Conservation (phyloP, 306 rosid genomes). For the Inga laurina region DNA sequence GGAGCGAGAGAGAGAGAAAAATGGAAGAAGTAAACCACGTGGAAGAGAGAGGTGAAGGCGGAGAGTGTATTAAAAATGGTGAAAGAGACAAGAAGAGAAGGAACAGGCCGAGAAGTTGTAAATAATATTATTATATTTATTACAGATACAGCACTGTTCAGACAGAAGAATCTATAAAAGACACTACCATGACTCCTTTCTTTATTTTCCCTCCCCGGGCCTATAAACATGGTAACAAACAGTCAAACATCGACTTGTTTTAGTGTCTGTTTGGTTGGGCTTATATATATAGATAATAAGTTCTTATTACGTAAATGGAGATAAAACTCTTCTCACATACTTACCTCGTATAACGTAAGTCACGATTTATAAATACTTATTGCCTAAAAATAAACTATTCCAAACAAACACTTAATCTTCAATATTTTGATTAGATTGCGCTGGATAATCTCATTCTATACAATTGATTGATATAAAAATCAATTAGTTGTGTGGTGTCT, state of each 20-base stretch:
- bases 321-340: too few species aligned
- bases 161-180: neutral
- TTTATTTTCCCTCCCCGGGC: too few species aligned
- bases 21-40: conserved; percentile 73
- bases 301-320: too few species aligned
- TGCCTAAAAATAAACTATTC: too few species aligned
- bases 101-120: neutral
- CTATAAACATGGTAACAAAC: neutral
- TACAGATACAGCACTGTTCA: neutral
- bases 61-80: conserved; percentile 5
- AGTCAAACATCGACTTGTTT: too few species aligned
- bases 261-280: too few species aligned
- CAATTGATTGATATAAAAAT: neutral
- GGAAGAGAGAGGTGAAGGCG: conserved; percentile 34
- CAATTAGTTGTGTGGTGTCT: neutral
- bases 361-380: too few species aligned
- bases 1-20: conserved; percentile 4
- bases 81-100: conserved; percentile 32
- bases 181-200: neutral
- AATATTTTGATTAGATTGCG: neutral
- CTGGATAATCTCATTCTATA: neutral
- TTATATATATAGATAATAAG: too few species aligned
- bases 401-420: too few species aligned
- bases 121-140: neutral
- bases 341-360: too few species aligned